These are phyloP conservation scores for Castanea crenata DNA, from an alignment of 306 rosid genomes.

Conservation along the genomic window DNA sequence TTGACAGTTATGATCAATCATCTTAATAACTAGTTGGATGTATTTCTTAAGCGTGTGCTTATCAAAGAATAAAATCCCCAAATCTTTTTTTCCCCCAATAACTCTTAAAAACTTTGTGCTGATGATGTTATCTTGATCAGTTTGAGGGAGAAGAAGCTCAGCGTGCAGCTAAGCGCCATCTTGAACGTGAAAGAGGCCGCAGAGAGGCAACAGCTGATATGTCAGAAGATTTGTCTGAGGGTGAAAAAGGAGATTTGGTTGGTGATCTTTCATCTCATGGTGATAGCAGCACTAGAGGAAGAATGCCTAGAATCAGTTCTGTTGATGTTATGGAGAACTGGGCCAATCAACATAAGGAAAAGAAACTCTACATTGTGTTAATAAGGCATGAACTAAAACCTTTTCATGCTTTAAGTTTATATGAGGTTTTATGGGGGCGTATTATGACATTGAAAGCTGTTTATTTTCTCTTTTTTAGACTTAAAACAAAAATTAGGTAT, in stretches of 20 bases:
- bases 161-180: conserved; percentile 33
- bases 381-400: conserved; percentile 40
- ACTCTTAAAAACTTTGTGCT: neutral
- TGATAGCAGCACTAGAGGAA: conserved; percentile 32
- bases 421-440: neutral
- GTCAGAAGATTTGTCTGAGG: conserved; percentile 67
- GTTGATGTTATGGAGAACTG: conserved; percentile 51
- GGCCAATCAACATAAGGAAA: conserved; percentile 47
- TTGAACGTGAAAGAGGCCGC: conserved; percentile 54
- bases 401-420: conserved; percentile 10
- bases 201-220: conserved; percentile 56
- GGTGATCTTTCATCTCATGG: conserved; percentile 34
- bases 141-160: conserved; percentile 61
- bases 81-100: neutral
- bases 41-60: neutral
- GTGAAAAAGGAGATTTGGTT: conserved; percentile 52
- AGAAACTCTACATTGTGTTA: conserved; percentile 51
- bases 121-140: conserved; percentile 17
- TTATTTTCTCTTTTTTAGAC: neutral
- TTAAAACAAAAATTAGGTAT: neutral
- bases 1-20: too few relatives aligned
- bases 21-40: too few relatives aligned
- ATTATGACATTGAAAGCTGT: neutral
- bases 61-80: neutral
- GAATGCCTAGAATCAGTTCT: conserved; percentile 41